Conservation (phyloP, 1,284 basidiomycete genomes). For the Marasmius oreades region DNA sequence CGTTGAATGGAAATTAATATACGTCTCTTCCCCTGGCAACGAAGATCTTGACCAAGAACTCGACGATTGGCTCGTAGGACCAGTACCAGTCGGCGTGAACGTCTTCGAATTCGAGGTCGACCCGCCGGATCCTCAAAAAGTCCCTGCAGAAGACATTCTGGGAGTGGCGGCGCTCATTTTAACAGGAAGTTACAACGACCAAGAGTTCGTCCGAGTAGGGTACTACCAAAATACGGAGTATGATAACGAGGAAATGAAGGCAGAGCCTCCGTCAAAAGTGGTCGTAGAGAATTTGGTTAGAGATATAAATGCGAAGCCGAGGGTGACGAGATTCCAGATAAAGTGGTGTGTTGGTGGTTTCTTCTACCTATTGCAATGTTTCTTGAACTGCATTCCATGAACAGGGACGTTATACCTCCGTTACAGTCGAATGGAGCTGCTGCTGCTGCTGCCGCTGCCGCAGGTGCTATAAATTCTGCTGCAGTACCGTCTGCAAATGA, state of each 20-base stretch:
- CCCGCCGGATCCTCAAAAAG: constrained; percentile 67
- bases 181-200: constrained; percentile 87
- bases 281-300: constrained; percentile 79
- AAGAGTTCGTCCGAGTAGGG: constrained; percentile 97
- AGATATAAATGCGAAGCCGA: constrained; percentile 89
- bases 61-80: constrained; percentile 94
- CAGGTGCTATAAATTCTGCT: constrained; percentile 60
- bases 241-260: constrained; percentile 88
- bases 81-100: constrained; percentile 92
- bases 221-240: constrained; percentile 99
- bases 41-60: constrained; percentile 94
- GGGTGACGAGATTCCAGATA: constrained; percentile 90
- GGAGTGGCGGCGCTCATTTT: constrained; percentile 91
- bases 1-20: constrained; percentile 96
- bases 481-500: constrained; percentile 79
- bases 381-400: constrained; percentile 7
- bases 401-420: constrained; percentile 68
- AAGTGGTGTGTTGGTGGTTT: constrained; percentile 60
- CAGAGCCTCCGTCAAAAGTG: constrained; percentile 66
- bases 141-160: constrained; percentile 81
- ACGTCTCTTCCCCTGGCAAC: constrained; percentile 92
- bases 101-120: constrained; percentile 93
- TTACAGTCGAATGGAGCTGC: constrained; percentile 28
- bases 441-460: constrained; percentile 51
- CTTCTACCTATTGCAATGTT: background rate